Evolutionary conservation across 345 rosid genomes (phyloP).

Genomic region (Isatis tinctoria): DNA sequence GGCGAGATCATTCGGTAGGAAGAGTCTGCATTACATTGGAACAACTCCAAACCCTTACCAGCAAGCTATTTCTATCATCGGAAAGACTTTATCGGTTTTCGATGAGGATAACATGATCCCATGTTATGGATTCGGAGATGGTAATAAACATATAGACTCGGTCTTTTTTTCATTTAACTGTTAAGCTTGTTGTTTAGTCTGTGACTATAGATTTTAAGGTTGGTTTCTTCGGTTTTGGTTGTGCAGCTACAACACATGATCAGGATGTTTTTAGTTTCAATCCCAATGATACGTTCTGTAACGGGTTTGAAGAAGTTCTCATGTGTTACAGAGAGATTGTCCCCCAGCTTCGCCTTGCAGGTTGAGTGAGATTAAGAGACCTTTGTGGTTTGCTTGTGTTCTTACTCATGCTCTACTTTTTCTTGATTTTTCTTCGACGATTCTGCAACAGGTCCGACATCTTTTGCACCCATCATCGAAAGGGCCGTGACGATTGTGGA

Average conservation of each 20-base stretch:
- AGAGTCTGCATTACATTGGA: slow-evolving; percentile 68
- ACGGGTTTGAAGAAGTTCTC: slow-evolving; percentile 91
- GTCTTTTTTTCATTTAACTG: not conserved
- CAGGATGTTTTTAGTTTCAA: slow-evolving; percentile 88
- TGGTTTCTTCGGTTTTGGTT: not conserved
- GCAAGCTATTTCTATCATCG: slow-evolving; percentile 82
- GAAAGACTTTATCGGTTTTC: slow-evolving; percentile 67
- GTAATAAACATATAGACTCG: slow-evolving; percentile 19
- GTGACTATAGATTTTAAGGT: slow-evolving; percentile 16
- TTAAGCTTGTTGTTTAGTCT: not conserved
- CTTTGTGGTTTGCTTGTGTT: not conserved
- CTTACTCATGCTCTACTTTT: slow-evolving; percentile 7
- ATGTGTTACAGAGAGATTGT: slow-evolving; percentile 67
- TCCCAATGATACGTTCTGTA: slow-evolving; percentile 55
- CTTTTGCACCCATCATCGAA: slow-evolving; percentile 85
- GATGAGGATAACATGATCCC: slow-evolving; percentile 90
- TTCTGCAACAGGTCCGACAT: slow-evolving; percentile 67
- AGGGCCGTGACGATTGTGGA: slow-evolving; percentile 82
- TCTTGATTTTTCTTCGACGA: not conserved
- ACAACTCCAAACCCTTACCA: slow-evolving; percentile 73
- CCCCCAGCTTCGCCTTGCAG: slow-evolving; percentile 84
- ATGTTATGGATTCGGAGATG: slow-evolving; percentile 81
- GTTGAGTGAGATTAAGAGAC: slow-evolving; percentile 23
- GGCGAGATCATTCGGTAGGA: slow-evolving; percentile 62
- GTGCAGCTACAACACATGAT: slow-evolving; percentile 85